phyloP scores from a whole-genome alignment of 2,329 filamentous ascomycete species.

The Phyllosticta citribraziliensis region DNA sequence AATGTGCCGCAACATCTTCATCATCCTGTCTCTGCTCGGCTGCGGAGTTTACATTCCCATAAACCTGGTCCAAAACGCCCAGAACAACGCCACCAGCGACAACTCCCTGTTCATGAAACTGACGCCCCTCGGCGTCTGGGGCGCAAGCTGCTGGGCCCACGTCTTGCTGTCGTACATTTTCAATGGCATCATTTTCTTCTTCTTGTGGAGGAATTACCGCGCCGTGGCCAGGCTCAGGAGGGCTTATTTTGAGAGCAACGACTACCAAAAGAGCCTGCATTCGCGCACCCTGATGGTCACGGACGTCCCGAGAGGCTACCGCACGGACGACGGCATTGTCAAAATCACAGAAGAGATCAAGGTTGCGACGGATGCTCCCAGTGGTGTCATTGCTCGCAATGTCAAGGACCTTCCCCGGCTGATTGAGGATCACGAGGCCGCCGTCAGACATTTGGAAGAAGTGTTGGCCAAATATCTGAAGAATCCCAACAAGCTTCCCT shows the following conservation, averaged over 20 bases:
- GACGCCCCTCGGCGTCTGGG: slow-evolving; percentile 44
- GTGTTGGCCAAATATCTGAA: slow-evolving; percentile 84
- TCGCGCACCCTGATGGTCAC: slow-evolving; percentile 61
- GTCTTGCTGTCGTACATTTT: slow-evolving; percentile 54
- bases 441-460: slow-evolving; percentile 72
- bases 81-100: slow-evolving; percentile 20
- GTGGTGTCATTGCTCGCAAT: slow-evolving; percentile 78
- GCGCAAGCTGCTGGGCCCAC: slow-evolving; percentile 47
- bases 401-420: slow-evolving; percentile 81
- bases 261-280: slow-evolving; percentile 83
- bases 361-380: slow-evolving; percentile 67
- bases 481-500: slow-evolving; percentile 69
- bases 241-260: slow-evolving; percentile 71
- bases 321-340: slow-evolving; percentile 79
- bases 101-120: slow-evolving; percentile 44
- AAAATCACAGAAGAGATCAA: slow-evolving; percentile 72
- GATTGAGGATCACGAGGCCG: slow-evolving; percentile 72
- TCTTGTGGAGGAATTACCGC: slow-evolving; percentile 85
- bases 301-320: slow-evolving; percentile 67
- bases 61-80: slow-evolving; percentile 45
- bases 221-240: slow-evolving; percentile 62
- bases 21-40: slow-evolving; percentile 60
- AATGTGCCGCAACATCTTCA: slow-evolving; percentile 90
- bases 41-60: slow-evolving; percentile 72
- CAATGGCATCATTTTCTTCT: slow-evolving; percentile 65